Conservation (phyloP, 148 eudicot species). For the Linanthus parryae region DNA sequence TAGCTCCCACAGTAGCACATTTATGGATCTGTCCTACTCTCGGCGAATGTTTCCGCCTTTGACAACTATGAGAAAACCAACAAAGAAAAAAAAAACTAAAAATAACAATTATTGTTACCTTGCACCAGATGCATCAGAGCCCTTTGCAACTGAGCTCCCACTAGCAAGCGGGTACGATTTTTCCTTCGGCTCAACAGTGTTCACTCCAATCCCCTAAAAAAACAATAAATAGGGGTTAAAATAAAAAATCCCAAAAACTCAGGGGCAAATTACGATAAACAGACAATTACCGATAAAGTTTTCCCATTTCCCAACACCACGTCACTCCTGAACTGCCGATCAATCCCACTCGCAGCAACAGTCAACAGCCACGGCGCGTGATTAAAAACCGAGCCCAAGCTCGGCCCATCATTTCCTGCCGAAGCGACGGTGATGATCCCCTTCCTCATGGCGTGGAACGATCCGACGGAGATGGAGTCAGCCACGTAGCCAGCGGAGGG, state of each 20-base stretch:
- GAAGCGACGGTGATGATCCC: conserved; percentile 54
- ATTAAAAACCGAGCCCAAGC: conserved; percentile 28
- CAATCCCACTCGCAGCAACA: conserved; percentile 58
- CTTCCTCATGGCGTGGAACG: conserved; percentile 52
- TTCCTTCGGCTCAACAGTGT: conserved; percentile 30
- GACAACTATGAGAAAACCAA: no score
- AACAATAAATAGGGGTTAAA: no score
- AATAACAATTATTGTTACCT: no score
- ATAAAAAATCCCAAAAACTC: no score
- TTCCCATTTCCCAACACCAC: conserved; percentile 52
- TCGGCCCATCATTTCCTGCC: conserved; percentile 59
- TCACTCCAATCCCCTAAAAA: conserved; percentile 54
- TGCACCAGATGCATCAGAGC: no score
- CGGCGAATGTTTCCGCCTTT: no score
- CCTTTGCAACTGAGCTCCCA: conserved; percentile 68
- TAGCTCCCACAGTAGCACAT: no score
- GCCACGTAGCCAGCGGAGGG: conserved; percentile 12
- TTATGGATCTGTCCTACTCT: no score
- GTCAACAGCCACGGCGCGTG: conserved; percentile 67
- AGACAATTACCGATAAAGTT: conserved; percentile 33
- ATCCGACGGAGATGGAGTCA: conserved; percentile 39
- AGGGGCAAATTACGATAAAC: no score
- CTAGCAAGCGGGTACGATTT: conserved; percentile 58
- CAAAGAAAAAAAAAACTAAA: no score
- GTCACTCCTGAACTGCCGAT: conserved; percentile 50